Evolutionary conservation across 495 filamentous ascomycete genomes (phyloP).

Genomic region (Viridothelium virens): DNA sequence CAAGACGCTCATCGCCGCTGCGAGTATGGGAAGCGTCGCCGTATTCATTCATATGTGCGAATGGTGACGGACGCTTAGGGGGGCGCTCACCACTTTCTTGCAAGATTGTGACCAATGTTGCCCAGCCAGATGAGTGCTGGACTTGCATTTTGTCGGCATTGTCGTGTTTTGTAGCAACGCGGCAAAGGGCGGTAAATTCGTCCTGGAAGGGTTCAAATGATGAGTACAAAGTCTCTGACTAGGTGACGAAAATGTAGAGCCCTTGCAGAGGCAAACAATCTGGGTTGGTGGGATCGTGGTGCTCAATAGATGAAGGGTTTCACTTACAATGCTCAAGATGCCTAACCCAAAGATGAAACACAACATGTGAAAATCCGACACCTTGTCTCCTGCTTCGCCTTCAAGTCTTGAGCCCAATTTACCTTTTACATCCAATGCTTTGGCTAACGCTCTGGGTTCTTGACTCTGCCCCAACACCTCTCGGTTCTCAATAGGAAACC

Average conservation of each 20-base stretch:
- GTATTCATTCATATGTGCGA: constrained; percentile 7
- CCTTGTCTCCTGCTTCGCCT: constrained; percentile 35
- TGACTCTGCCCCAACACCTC: constrained; percentile 77
- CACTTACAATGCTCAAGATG: constrained; percentile 71
- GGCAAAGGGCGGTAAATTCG: constrained; percentile 79
- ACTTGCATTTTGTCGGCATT: constrained; percentile 71
- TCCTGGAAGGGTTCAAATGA: constrained; percentile 48
- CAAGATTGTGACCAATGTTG: constrained; percentile 84
- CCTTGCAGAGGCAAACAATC: too few relatives aligned
- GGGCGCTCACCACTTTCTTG: constrained; percentile 33
- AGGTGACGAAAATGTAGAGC: not conserved
- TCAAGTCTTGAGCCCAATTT: constrained; percentile 38
- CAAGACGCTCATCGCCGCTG: not conserved
- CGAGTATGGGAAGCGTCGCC: not conserved
- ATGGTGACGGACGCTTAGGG: constrained; percentile 9
- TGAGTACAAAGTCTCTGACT: not conserved
- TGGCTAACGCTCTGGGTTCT: constrained; percentile 56
- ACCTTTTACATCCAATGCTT: constrained; percentile 43
- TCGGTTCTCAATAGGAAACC: constrained; percentile 86
- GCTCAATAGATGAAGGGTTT: constrained; percentile 21
- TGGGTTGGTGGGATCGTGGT: too few relatives aligned
- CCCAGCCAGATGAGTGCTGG: constrained; percentile 79
- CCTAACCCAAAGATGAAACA: constrained; percentile 74
- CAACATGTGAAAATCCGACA: constrained; percentile 91
- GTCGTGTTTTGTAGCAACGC: constrained; percentile 70